Conservation (phyloP, 768 basidiomycete species). For the Boletus rubescentipes region DNA sequence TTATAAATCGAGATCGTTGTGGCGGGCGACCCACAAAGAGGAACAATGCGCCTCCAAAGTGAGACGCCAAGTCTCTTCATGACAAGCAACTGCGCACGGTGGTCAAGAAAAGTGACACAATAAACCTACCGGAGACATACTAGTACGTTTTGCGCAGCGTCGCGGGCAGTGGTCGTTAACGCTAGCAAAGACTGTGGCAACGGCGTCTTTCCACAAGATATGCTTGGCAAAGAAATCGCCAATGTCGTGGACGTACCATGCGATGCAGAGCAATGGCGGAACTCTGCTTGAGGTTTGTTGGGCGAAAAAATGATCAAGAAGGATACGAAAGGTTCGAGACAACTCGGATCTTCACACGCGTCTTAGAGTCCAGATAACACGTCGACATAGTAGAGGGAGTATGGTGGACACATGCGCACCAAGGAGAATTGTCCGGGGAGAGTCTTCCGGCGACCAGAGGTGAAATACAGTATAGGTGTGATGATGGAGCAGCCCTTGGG, state of each 20-base stretch:
- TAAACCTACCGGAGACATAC: conserved; percentile 29
- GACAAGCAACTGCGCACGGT: neutral
- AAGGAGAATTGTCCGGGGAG: no score
- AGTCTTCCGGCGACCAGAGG: no score
- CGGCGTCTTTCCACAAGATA: conserved; percentile 85
- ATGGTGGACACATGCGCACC: no score
- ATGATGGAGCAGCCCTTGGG: no score
- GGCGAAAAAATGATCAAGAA: conserved; percentile 8
- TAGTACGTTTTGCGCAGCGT: conserved; percentile 78
- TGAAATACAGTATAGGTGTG: no score
- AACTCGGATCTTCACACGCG: conserved; percentile 73
- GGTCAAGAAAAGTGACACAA: neutral
- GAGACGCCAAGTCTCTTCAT: conserved; percentile 13
- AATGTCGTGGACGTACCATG: conserved; percentile 89
- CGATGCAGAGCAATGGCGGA: conserved; percentile 80
- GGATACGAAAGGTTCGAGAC: no score
- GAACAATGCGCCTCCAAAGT: conserved; percentile 3
- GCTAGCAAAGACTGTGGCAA: conserved; percentile 88
- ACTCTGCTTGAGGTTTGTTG: conserved; percentile 77
- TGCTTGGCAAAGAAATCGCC: conserved; percentile 80
- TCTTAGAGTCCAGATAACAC: no score
- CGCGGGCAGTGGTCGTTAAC: conserved; percentile 83
- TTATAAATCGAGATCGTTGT: neutral
- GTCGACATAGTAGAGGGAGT: no score
- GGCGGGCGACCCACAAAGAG: conserved; percentile 5